These are phyloP conservation scores for Peronosclerospora sorghi DNA, from an alignment of 352 stramenopile species.

Conservation along the genomic window DNA sequence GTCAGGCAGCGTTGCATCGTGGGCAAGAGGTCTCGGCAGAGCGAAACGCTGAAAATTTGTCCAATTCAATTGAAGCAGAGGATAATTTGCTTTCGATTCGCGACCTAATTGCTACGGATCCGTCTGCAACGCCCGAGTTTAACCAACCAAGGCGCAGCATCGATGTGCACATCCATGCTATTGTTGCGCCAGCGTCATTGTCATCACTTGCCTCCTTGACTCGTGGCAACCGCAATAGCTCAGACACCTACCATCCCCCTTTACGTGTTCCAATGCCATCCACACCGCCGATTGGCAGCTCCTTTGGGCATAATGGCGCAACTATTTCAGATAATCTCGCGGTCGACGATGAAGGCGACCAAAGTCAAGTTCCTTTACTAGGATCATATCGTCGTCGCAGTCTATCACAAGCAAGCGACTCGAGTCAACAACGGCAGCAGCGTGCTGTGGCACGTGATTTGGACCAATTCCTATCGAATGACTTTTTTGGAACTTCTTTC, in stretches of 20 bases:
- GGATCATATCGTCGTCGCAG: slow-evolving; percentile 32
- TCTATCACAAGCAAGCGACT: slow-evolving; percentile 9
- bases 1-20: slow-evolving; percentile 7
- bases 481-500: slow-evolving; percentile 67
- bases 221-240: slow-evolving; percentile 11
- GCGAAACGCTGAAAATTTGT: slow-evolving; percentile 6
- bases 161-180: slow-evolving; percentile 82
- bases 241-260: neutral
- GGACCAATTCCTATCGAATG: slow-evolving; percentile 40
- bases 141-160: slow-evolving; percentile 47
- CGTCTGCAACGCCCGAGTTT: slow-evolving; percentile 14
- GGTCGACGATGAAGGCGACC: slow-evolving; percentile 27
- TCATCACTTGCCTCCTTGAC: slow-evolving; percentile 46
- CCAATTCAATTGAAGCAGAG: slow-evolving; percentile 21
- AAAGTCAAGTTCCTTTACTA: slow-evolving; percentile 49
- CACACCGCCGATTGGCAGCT: slow-evolving; percentile 12
- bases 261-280: slow-evolving; percentile 11
- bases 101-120: slow-evolving; percentile 47
- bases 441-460: slow-evolving; percentile 26
- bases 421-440: slow-evolving; percentile 15
- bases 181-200: slow-evolving; percentile 63
- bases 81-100: slow-evolving; percentile 47
- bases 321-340: slow-evolving; percentile 6
- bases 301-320: slow-evolving; percentile 18
- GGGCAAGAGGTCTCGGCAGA: slow-evolving; percentile 3